Percentiles rank a stretch among this genome's conserved stretches.
phyloP scores from a whole-genome alignment of 805 yeast genomes.

The Metschnikowia santaceciliae region DNA sequence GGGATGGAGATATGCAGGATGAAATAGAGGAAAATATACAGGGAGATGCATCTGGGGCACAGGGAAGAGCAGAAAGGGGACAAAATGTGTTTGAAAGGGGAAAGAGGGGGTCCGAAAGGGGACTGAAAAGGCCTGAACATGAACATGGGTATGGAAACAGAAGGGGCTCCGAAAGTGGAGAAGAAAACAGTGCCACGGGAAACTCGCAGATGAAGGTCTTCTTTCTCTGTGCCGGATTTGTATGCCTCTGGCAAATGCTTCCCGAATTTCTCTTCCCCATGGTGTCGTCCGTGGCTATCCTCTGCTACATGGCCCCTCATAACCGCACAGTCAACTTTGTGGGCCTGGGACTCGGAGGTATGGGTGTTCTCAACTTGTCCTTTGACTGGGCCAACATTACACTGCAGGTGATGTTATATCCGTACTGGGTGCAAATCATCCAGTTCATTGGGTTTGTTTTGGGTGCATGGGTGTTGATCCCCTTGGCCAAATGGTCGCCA shows the following conservation, averaged over 20 bases:
- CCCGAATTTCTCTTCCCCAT: constrained; percentile 49
- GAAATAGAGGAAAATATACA: no score
- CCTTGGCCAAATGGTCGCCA: constrained; percentile 44
- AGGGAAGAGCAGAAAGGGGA: no score
- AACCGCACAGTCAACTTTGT: constrained; percentile 39
- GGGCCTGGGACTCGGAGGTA: constrained; percentile 52
- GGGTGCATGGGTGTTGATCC: constrained; percentile 48
- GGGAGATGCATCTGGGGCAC: no score
- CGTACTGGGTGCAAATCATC: constrained; percentile 50
- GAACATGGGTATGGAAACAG: no score
- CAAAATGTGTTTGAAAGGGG: no score
- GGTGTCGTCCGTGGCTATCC: constrained; percentile 45
- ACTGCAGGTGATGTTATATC: constrained; percentile 46
- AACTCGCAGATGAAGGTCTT: constrained; percentile 35
- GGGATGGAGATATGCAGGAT: neutral
- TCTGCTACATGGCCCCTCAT: constrained; percentile 48
- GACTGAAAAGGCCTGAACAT: no score
- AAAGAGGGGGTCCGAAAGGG: no score
- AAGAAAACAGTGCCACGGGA: neutral
- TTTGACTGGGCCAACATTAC: constrained; percentile 54
- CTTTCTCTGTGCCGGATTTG: constrained; percentile 24
- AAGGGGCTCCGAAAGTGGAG: no score
- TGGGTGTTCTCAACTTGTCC: constrained; percentile 46
- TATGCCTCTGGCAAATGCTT: constrained; percentile 42
- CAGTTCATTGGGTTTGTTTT: constrained; percentile 45